Base-by-base conservation (phyloP, 2,329 filamentous ascomycete genomes). In the Calonectria honghensis region DNA sequence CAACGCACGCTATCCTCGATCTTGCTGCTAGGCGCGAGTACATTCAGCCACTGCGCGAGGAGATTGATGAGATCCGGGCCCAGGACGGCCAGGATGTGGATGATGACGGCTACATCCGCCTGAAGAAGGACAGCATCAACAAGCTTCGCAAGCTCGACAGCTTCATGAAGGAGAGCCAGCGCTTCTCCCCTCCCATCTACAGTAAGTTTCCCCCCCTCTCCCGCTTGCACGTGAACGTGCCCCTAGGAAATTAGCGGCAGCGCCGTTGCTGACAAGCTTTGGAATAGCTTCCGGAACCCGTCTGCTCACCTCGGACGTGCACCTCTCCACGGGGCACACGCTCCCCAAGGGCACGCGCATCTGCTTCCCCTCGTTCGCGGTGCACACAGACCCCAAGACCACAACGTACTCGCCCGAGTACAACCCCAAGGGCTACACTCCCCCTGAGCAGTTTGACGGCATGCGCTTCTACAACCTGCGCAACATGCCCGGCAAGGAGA, bases 151-250 rank as follows among this genome's bases (percentile, higher is more conserved):
- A 79, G 7, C 77, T 80, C 0, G 79, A 80, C 35, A 78, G 78
- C 1, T 80, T 79, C 13, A 73, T 80, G 24, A 79, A 78, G 6
- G 79, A 81, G 37, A 79, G 75, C 0, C 79, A 80, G 16, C 69
- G 79, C 0, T 70, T 79, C 1, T 67, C 76, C 9, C 80, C 79
- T 0, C 76, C 79, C 0, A 76, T 80, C 31, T 64, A 78, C 2
- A 77, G 78, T 80, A 70, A 0, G 78, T 59, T n/a, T 3, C n/a
- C 24, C n/a, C 31, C 52, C 16, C n/a, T 5, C n/a, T 9, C 37
- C 18, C 16, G 6, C 18, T 41, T 4, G 14, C 39, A 39, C 39
- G 10, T 31, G 20, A 27, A n/a, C 27, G 24, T 11, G 51, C 13
- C 51, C 10, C 51, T 54, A 48, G 45, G 45, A 1, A 11, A 24